A percentile compares a stretch with the other conserved stretches of the same genome.
Evolutionary conservation across 1,284 basidiomycete genomes (phyloP).

Genomic region (Ganoderma lingzhi): DNA sequence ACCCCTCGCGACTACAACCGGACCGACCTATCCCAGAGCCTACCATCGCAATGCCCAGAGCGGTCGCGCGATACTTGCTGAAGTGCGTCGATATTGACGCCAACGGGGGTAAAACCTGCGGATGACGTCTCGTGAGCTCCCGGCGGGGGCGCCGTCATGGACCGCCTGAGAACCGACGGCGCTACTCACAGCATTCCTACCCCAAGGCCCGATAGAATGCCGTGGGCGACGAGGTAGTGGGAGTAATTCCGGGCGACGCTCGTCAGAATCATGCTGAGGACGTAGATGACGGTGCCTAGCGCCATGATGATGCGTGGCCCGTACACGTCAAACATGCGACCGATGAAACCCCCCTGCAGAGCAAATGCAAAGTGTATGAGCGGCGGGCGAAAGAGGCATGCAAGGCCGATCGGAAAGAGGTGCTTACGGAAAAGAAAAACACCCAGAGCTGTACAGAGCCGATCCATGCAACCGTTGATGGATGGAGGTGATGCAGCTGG

Average conservation of each 20-base stretch:
- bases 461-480: conserved; percentile 57
- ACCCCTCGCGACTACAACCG: background rate
- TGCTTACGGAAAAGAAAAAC: conserved; percentile 50
- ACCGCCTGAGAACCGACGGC: conserved; percentile 7
- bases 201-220: conserved; percentile 47
- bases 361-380: conserved; percentile 3
- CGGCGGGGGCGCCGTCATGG: conserved; percentile 1
- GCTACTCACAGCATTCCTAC: conserved; percentile 46
- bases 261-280: conserved; percentile 46
- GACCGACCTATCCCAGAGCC: conserved; percentile 43
- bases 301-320: conserved; percentile 43
- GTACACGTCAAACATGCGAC: conserved; percentile 47
- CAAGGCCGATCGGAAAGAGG: conserved; percentile 9
- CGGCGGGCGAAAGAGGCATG: background rate
- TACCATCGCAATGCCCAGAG: conserved; percentile 55
- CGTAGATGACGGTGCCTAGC: conserved; percentile 43
- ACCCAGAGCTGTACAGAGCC: conserved; percentile 53
- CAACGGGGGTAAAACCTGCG: conserved; percentile 42
- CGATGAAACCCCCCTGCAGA: conserved; percentile 43
- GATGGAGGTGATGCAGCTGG: conserved; percentile 45
- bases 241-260: conserved; percentile 45
- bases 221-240: conserved; percentile 48
- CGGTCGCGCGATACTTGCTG: conserved; percentile 65
- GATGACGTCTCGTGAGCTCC: conserved; percentile 8
- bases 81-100: conserved; percentile 54